Conservation (phyloP, 2,329 filamentous ascomycete species). For the Akanthomyces dipterigenus region DNA sequence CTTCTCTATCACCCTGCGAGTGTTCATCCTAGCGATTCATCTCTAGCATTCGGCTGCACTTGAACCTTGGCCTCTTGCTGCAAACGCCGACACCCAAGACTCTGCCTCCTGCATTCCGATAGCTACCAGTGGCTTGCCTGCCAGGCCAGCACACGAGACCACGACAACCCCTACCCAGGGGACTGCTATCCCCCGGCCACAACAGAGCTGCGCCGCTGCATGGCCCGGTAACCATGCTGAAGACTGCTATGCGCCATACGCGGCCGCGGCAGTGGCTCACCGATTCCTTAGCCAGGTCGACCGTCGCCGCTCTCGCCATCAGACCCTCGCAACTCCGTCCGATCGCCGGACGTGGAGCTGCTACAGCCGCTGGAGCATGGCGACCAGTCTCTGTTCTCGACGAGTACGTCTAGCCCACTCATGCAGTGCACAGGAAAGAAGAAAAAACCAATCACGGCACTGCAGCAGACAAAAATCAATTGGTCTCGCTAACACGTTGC, state of each 20-base stretch:
- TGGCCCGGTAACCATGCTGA: conserved; percentile 24
- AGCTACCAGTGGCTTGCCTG: too few relatives aligned
- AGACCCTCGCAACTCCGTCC: background rate
- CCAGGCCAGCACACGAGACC: background rate
- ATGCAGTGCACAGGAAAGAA: background rate
- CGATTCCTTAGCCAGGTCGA: background rate
- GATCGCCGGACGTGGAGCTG: conserved; percentile 10
- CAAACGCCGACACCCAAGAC: background rate
- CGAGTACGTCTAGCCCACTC: conserved; percentile 40
- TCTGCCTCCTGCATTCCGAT: background rate
- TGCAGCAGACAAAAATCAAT: background rate
- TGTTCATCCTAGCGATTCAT: background rate
- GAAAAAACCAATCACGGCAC: background rate
- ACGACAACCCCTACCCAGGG: background rate
- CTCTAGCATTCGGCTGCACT: background rate
- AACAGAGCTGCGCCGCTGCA: background rate
- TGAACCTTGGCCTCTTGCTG: too few relatives aligned
- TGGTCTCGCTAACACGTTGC: conserved; percentile 11
- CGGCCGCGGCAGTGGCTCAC: conserved; percentile 21
- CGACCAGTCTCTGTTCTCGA: conserved; percentile 57
- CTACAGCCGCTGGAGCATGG: conserved; percentile 32
- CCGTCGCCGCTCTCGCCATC: background rate
- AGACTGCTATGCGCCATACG: conserved; percentile 30
- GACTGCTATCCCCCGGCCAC: background rate
- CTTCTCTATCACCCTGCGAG: background rate